Base-by-base conservation (phyloP, 805 yeast genomes). In the Lachancea fermentati region DNA sequence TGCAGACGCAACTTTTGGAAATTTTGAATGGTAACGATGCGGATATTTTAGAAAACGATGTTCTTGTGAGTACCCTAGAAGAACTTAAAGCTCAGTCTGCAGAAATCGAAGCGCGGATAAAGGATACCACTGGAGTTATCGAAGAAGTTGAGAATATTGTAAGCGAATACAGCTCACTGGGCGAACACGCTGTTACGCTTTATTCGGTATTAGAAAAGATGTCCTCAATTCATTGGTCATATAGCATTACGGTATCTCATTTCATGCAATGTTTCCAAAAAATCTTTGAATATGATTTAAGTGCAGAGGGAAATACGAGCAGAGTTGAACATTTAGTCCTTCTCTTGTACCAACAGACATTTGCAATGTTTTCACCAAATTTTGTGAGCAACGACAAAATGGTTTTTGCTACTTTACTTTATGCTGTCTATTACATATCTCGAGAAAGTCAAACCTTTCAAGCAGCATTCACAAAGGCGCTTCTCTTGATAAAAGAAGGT, bases 31-130 rank as follows among this genome's bases (percentile, higher is more conserved):
- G 71, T 4, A 64, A 83, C 0, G 65, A 71, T 15, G 82, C 83
- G 0, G 75, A 73, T 39, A 71, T 89, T 16, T 65, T 89, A 24
- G 95, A 87, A 4, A 78, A 83, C 56, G 79, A 78, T 39, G 68
- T 63, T 0, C 60, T 88, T 2, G 56, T 85, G 13, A 61, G 67
- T 4, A 75, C 81, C 1, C 65, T 89, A 36, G 93, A 84, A 49
- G 57, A 52, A 1, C 61, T 91, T 37, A 89, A 91, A 54, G 44
- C 55, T 1, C 88, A 88, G 48, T 67, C 94, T 0, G 49, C 46
- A 0, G 69, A 71, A 13, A 71, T 86, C 12, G 72, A 74, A 28
- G 41, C 41, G 2, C 79, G 81, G 53, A 68, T 84, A 43, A 49
- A 46, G 2, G 80, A 79, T 39, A 75, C 89, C 0, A 66, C 66